A percentile compares a stretch with the other conserved stretches of the same genome.
Evolutionary conservation across 2,329 filamentous ascomycete genomes (phyloP).

Genomic region (Pseudogymnoascus sp.): DNA sequence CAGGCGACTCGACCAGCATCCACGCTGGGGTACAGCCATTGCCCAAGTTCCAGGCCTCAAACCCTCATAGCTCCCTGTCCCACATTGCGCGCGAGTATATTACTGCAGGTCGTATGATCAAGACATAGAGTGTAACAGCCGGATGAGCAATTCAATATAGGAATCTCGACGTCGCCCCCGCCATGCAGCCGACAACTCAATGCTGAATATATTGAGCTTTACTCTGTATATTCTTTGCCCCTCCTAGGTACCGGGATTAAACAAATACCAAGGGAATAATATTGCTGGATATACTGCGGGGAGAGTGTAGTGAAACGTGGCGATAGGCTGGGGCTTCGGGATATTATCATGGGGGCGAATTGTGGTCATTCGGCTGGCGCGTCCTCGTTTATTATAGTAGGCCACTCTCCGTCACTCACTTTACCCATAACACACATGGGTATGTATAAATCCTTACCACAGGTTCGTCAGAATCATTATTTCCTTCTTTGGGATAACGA

Average conservation of each 20-base stretch:
- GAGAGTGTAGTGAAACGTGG: not conserved
- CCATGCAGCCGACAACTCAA: not conserved
- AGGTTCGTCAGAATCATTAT: not conserved
- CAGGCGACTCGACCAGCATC: no score
- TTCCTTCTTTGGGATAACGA: not conserved
- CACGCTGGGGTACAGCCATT: not conserved
- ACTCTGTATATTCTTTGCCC: not conserved
- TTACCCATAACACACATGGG: not conserved
- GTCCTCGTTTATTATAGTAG: not conserved
- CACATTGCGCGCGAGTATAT: not conserved
- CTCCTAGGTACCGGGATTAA: not conserved
- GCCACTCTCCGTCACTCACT: not conserved
- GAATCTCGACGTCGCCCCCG: not conserved
- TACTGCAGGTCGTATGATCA: not conserved
- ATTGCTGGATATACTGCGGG: not conserved
- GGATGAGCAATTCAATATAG: not conserved
- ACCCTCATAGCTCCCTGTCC: not conserved
- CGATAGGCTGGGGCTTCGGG: not conserved
- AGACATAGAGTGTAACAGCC: not conserved
- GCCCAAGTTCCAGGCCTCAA: not conserved
- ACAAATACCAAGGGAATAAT: not conserved
- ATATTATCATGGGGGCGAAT: not conserved
- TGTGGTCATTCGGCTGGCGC: not conserved
- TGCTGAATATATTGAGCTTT: not conserved
- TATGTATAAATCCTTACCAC: not conserved